A percentile compares a stretch with the other conserved stretches of the same genome.
Evolutionary conservation across 306 rosid genomes (phyloP).

Genomic region (Gillenia trifoliata): DNA sequence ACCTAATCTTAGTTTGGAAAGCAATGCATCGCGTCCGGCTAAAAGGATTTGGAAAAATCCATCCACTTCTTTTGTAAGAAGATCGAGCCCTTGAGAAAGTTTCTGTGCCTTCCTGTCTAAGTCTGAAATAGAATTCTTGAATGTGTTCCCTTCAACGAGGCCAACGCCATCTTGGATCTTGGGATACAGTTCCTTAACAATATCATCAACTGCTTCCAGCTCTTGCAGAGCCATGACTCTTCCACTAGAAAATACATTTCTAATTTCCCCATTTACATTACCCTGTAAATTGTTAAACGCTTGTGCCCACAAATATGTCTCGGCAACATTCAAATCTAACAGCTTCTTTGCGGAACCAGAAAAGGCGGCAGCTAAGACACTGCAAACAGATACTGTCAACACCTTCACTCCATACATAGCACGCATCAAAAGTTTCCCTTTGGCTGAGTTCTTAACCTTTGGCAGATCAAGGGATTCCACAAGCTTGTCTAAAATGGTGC

Average conservation of each 20-base stretch:
- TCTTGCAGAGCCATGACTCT: conserved; percentile 43
- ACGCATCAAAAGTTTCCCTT: conserved; percentile 77
- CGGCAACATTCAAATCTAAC: conserved; percentile 38
- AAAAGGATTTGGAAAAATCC: conserved; percentile 55
- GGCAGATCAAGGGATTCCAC: conserved; percentile 63
- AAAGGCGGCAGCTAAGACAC: conserved; percentile 58
- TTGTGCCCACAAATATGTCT: conserved; percentile 57
- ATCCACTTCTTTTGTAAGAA: conserved; percentile 65
- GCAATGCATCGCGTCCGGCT: conserved; percentile 65
- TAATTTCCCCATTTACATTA: conserved; percentile 61
- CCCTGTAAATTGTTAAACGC: conserved; percentile 52
- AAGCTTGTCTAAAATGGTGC: conserved; percentile 51
- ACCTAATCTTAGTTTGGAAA: conserved; percentile 47
- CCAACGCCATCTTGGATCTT: conserved; percentile 41
- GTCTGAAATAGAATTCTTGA: conserved; percentile 35
- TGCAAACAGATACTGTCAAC: conserved; percentile 58
- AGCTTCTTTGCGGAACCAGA: conserved; percentile 52
- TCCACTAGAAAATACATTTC: conserved; percentile 33
- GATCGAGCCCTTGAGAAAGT: conserved; percentile 66
- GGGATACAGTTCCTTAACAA: conserved; percentile 51
- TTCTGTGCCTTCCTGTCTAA: conserved; percentile 34
- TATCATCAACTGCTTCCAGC: conserved; percentile 55
- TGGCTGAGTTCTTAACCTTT: conserved; percentile 74
- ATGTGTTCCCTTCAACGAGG: conserved; percentile 21
- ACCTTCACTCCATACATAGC: conserved; percentile 84